Percentiles rank a stretch among this genome's conserved stretches.
These are phyloP conservation scores for Dothiorella sarmentorum DNA, from an alignment of 2,329 filamentous ascomycete genomes.

Conservation along the genomic window DNA sequence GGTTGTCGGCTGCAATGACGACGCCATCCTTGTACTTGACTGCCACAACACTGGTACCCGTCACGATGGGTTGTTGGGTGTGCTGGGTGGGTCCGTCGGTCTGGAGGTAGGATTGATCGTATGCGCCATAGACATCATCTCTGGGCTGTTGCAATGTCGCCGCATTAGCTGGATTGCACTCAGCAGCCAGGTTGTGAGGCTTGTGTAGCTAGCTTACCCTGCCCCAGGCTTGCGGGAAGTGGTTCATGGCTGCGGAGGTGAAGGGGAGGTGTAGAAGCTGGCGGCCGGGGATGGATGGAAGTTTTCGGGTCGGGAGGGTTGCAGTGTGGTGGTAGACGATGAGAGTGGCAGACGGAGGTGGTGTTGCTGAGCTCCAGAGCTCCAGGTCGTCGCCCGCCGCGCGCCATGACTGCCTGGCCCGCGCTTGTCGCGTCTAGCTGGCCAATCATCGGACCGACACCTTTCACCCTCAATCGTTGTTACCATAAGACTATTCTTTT, in stretches of 20 bases:
- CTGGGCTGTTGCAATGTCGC: conserved; percentile 63
- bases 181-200: conserved; percentile 14
- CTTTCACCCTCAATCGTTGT: neutral
- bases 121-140: conserved; percentile 94
- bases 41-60: conserved; percentile 90
- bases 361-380: conserved; percentile 12
- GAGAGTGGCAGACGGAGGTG: conserved; percentile 10
- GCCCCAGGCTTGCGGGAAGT: conserved; percentile 64
- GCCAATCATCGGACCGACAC: conserved; percentile 3
- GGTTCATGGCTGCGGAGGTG: conserved; percentile 53
- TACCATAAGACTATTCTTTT: too few species aligned
- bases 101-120: conserved; percentile 83
- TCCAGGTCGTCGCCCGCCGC: conserved; percentile 15
- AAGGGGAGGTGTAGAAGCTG: neutral
- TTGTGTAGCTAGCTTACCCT: conserved; percentile 47
- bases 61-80: conserved; percentile 90
- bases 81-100: conserved; percentile 70
- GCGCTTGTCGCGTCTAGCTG: neutral
- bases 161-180: conserved; percentile 9
- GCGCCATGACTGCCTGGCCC: conserved; percentile 7
- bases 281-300: conserved; percentile 20
- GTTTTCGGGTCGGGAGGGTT: conserved; percentile 20
- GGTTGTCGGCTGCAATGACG: conserved; percentile 93
- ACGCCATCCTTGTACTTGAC: conserved; percentile 96
- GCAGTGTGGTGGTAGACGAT: conserved; percentile 18